Conservation (phyloP, 2,329 filamentous ascomycete species). For the Camillea tinctor region DNA sequence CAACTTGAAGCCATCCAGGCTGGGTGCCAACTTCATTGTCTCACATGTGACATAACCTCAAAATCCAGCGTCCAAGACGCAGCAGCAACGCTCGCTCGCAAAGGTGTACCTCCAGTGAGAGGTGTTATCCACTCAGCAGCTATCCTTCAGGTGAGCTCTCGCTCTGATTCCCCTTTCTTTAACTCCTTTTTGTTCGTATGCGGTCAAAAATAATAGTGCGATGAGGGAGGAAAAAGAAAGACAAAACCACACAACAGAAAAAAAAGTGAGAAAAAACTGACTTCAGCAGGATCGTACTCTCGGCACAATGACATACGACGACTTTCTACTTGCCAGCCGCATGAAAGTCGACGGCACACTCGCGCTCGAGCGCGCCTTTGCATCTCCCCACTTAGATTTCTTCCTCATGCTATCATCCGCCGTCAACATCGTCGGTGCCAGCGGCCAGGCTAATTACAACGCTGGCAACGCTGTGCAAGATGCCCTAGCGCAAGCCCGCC, state of each 20-base stretch:
- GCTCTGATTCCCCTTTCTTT: not conserved
- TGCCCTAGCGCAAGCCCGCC: conserved; percentile 4
- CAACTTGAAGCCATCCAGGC: conserved; percentile 7
- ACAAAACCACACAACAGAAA: not conserved
- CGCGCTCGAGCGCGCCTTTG: conserved; percentile 3
- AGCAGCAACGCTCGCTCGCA: not conserved
- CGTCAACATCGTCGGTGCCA: conserved; percentile 9
- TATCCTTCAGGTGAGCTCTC: conserved; percentile 12
- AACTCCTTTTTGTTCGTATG: too few relatives aligned
- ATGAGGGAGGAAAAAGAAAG: not conserved
- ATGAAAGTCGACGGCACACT: conserved; percentile 13
- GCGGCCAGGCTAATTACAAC: conserved; percentile 16
- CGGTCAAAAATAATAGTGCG: too few relatives aligned
- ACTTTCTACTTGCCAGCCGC: conserved; percentile 3
- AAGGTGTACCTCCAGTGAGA: conserved; percentile 11
- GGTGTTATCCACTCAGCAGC: conserved; percentile 14
- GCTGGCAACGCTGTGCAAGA: conserved; percentile 19
- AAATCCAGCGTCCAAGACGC: not conserved
- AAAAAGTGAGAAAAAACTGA: not conserved
- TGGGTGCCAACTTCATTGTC: not conserved
- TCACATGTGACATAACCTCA: conserved; percentile 9
- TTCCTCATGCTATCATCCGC: conserved; percentile 13
- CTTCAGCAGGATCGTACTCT: conserved; percentile 10
- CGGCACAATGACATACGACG: conserved; percentile 13
- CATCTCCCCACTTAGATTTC: conserved; percentile 4